Conservation (phyloP, 257 asterid species). For the Echium plantagineum region DNA sequence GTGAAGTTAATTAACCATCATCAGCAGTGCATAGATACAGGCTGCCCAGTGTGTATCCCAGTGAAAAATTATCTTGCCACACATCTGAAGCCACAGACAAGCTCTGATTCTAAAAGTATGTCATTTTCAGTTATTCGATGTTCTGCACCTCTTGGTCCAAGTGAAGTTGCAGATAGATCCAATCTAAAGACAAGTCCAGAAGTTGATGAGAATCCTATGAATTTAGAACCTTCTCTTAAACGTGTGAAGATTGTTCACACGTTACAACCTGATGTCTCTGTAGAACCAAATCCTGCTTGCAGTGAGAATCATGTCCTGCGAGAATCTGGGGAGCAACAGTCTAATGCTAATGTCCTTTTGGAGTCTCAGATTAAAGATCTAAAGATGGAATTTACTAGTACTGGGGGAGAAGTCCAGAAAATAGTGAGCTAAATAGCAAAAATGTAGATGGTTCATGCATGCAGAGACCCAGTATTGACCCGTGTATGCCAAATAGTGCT, state of each 20-base stretch:
- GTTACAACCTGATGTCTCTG: conserved; percentile 27
- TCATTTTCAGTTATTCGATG: conserved; percentile 35
- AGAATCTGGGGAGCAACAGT: conserved; percentile 29
- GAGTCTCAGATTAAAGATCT: conserved; percentile 40
- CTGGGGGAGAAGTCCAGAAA: conserved; percentile 36
- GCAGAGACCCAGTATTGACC: conserved; percentile 36
- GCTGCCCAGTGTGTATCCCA: conserved; percentile 83
- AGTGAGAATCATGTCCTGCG: conserved; percentile 28
- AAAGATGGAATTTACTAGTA: conserved; percentile 39
- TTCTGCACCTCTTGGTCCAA: conserved; percentile 30
- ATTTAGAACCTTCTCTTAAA: conserved; percentile 56
- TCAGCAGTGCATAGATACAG: conserved; percentile 42
- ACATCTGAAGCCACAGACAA: conserved; percentile 40
- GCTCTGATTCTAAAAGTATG: conserved; percentile 33
- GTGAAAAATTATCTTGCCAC: conserved; percentile 49
- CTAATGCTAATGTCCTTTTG: conserved; percentile 21
- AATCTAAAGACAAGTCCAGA: conserved; percentile 17
- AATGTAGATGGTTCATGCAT: conserved; percentile 28
- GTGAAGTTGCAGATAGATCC: conserved; percentile 36
- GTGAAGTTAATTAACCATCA: conserved; percentile 46
- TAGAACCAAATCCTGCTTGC: conserved; percentile 26
- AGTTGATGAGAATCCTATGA: conserved; percentile 39
- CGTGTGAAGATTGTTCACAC: conserved; percentile 63
- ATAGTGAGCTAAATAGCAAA: conserved; percentile 29
- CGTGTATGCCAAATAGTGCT: conserved; percentile 21